Evolutionary conservation across 1,139 yeast genomes (phyloP).

Genomic region (Sugiyamaella paludigena): DNA sequence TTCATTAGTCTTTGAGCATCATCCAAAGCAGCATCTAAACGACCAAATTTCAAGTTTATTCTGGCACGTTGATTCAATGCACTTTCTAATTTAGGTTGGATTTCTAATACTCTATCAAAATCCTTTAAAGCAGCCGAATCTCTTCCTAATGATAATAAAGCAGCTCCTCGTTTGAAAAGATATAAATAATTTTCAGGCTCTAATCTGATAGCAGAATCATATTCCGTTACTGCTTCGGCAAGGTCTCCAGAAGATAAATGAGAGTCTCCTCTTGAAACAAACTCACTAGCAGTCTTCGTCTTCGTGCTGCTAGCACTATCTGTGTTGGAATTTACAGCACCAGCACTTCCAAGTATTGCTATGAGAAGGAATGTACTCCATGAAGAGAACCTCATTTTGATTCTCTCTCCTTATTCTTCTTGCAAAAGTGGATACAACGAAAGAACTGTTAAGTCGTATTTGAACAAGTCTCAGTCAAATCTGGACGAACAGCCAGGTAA

Average conservation of each 20-base stretch:
- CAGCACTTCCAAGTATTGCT: neutral
- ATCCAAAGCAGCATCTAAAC: conserved; percentile 31
- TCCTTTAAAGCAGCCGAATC: conserved; percentile 40
- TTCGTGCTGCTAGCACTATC: neutral
- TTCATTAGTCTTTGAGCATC: conserved; percentile 22
- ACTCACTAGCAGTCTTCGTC: conserved; percentile 3
- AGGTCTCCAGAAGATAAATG: conserved; percentile 29
- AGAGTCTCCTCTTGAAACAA: conserved; percentile 23
- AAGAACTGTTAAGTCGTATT: too few relatives aligned
- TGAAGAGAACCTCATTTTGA: neutral
- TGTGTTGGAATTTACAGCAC: neutral
- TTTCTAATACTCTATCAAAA: conserved; percentile 34
- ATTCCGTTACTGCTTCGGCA: conserved; percentile 58
- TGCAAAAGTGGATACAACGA: too few relatives aligned
- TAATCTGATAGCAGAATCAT: conserved; percentile 33
- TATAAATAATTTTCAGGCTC: conserved; percentile 37
- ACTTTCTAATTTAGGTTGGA: conserved; percentile 38
- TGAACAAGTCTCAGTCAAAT: too few relatives aligned
- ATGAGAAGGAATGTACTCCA: conserved; percentile 5
- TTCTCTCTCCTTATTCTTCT: too few relatives aligned
- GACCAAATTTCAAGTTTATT: conserved; percentile 36
- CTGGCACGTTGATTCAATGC: conserved; percentile 39
- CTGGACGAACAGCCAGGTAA: neutral
- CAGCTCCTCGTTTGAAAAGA: conserved; percentile 41
- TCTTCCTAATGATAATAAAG: conserved; percentile 38